phyloP scores from a whole-genome alignment of 2,329 filamentous ascomycete species.

The Fusarium paranaense region DNA sequence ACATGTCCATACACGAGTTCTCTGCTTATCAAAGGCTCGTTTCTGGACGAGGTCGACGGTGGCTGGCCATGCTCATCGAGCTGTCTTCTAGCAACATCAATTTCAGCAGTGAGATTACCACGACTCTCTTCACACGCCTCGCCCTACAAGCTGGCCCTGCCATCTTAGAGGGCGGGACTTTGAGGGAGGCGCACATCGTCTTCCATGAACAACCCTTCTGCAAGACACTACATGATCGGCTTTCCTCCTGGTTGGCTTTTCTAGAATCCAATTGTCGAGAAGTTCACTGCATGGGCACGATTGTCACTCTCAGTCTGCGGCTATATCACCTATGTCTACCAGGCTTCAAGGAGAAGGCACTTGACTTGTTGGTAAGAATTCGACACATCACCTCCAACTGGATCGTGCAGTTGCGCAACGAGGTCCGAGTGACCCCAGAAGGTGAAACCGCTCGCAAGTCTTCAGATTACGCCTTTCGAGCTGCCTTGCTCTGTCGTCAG shows the following conservation, averaged over 20 bases:
- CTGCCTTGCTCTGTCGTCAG: constrained; percentile 66
- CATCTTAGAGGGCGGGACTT: constrained; percentile 35
- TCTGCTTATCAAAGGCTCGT: constrained; percentile 62
- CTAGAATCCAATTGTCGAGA: constrained; percentile 71
- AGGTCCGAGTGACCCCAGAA: constrained; percentile 55
- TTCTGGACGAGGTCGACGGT: constrained; percentile 59
- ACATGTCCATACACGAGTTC: constrained; percentile 64
- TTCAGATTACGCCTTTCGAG: constrained; percentile 60
- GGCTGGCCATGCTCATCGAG: constrained; percentile 62
- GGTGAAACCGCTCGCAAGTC: constrained; percentile 49
- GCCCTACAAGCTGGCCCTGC: constrained; percentile 66
- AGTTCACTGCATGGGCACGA: constrained; percentile 65
- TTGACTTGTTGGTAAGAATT: constrained; percentile 53
- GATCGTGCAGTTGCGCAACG: constrained; percentile 59
- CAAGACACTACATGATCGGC: constrained; percentile 56
- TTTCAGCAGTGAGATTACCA: constrained; percentile 66
- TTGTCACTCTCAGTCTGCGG: constrained; percentile 64
- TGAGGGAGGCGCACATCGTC: constrained; percentile 61
- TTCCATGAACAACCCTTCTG: constrained; percentile 66
- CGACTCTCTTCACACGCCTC: constrained; percentile 62
- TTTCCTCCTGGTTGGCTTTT: constrained; percentile 55
- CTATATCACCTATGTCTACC: constrained; percentile 34
- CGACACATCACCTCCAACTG: constrained; percentile 61
- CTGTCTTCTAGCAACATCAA: constrained; percentile 67
- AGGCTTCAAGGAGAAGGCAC: constrained; percentile 31